Percentiles rank a stretch among this genome's conserved stretches.
phyloP scores from a whole-genome alignment of 192 early-diverging fungal genomes.

The Coemansia sp. region DNA sequence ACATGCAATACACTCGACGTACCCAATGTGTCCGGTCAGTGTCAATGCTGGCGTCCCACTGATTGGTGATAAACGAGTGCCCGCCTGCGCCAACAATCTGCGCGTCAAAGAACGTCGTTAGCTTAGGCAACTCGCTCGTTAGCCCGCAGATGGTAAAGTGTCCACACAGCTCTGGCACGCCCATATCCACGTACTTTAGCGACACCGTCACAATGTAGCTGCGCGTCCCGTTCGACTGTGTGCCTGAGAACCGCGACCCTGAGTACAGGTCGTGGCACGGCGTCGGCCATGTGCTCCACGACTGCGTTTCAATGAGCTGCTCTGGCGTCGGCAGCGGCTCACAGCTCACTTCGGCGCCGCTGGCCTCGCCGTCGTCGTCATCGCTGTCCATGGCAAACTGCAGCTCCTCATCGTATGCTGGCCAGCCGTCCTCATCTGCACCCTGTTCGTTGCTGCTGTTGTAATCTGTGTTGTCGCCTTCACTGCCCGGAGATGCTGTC shows the following conservation, averaged over 20 bases:
- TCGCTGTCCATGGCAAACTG: constrained; percentile 7
- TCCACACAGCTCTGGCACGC: constrained; percentile 65
- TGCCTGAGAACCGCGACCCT: constrained; percentile 46
- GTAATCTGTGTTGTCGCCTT: neutral
- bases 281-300: constrained; percentile 55
- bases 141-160: constrained; percentile 74
- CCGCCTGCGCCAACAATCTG: constrained; percentile 65
- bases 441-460: neutral
- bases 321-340: constrained; percentile 47
- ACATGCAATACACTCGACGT: constrained; percentile 16
- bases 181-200: constrained; percentile 63
- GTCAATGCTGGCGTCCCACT: constrained; percentile 72
- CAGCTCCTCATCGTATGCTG: constrained; percentile 3
- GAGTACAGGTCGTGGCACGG: constrained; percentile 54
- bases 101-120: constrained; percentile 76
- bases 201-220: constrained; percentile 43
- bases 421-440: neutral
- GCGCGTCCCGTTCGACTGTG: constrained; percentile 50
- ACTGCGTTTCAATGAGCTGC: constrained; percentile 51
- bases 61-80: constrained; percentile 67
- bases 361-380: neutral
- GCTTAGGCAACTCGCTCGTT: constrained; percentile 65
- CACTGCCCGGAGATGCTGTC: neutral
- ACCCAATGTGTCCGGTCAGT: constrained; percentile 73
- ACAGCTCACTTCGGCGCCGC: constrained; percentile 23